Conservation (phyloP, 164 flowering plant genomes). For the Saururus chinensis region DNA sequence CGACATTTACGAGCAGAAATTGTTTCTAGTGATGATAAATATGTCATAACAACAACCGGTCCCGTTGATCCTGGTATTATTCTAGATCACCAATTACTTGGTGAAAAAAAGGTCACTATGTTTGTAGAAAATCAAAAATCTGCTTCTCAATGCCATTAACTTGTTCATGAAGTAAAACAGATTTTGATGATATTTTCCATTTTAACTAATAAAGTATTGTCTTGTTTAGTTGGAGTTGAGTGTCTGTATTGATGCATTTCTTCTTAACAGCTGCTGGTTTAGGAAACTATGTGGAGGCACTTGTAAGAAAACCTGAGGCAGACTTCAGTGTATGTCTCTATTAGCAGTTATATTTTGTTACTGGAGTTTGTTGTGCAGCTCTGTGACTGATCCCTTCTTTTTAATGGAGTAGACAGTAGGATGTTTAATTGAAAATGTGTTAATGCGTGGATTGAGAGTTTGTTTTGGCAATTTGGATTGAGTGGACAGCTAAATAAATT, state of each 20-base stretch:
- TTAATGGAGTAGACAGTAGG: too few relatives aligned
- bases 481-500: too few relatives aligned
- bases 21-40: conserved; percentile 31
- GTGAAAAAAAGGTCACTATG: neutral
- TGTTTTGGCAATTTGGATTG: too few relatives aligned
- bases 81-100: neutral
- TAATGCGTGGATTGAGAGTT: too few relatives aligned
- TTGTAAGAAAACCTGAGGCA: conserved; percentile 56
- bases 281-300: conserved; percentile 66
- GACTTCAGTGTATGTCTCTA: conserved; percentile 65
- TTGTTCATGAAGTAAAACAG: neutral
- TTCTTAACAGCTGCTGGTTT: conserved; percentile 65
- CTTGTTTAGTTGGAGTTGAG: neutral
- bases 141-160: neutral
- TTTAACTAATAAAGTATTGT: too few relatives aligned
- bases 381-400: neutral
- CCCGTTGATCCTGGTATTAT: conserved; percentile 73
- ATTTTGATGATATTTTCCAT: too few relatives aligned
- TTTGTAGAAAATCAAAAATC: neutral
- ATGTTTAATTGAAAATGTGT: too few relatives aligned
- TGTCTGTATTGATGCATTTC: neutral
- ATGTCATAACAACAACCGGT: conserved; percentile 48
- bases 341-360: neutral
- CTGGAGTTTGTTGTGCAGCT: neutral
- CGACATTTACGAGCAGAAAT: conserved; percentile 68